phyloP scores from a whole-genome alignment of 306 rosid species.

The Herpetospermum pedunculosum region DNA sequence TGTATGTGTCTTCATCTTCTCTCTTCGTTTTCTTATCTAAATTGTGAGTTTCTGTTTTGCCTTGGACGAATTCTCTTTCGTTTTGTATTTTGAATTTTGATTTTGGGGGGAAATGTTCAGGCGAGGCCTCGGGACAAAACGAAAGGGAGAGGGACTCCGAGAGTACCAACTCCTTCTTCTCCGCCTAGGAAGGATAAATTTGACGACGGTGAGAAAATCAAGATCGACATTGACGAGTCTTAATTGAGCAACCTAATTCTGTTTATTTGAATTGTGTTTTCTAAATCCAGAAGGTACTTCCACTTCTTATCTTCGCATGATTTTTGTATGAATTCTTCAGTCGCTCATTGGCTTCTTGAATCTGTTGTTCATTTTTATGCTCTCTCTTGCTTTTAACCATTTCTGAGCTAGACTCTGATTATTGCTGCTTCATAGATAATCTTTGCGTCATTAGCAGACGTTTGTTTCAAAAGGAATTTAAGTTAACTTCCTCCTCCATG shows the following conservation, averaged over 20 bases:
- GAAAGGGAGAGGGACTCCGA: conserved; percentile 80
- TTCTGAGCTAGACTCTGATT: neutral
- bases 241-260: neutral
- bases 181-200: conserved; percentile 48
- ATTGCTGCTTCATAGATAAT: neutral
- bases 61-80: neutral
- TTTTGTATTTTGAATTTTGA: neutral
- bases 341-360: neutral
- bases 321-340: neutral
- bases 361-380: neutral
- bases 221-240: conserved; percentile 65
- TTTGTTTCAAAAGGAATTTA: neutral
- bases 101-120: conserved; percentile 13
- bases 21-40: neutral
- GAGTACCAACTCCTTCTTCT: conserved; percentile 36
- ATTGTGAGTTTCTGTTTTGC: neutral
- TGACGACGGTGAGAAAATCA: conserved; percentile 43
- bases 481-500: neutral
- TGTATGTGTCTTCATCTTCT: conserved; percentile 15
- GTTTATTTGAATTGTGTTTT: conserved; percentile 20
- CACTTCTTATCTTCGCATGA: neutral
- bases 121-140: conserved; percentile 67
- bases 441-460: neutral
- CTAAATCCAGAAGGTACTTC: conserved; percentile 9
- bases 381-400: neutral